Conservation (phyloP, 306 rosid species). For the Abrus precatorius region DNA sequence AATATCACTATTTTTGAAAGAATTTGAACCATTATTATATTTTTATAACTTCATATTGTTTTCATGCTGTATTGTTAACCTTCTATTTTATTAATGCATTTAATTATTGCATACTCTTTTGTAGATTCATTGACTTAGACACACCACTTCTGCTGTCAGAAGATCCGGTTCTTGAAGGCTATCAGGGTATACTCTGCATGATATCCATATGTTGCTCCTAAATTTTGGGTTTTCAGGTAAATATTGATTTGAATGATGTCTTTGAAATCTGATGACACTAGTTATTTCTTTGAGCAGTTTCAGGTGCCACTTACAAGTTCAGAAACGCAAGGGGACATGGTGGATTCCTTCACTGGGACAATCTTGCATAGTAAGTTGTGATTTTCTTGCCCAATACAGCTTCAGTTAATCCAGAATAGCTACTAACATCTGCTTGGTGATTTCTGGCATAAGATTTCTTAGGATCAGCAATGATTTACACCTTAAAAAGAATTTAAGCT, state of each 20-base stretch:
- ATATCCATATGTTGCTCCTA: constrained; percentile 7
- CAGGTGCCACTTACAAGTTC: constrained; percentile 79
- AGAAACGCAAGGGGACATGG: constrained; percentile 88
- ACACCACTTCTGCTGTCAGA: constrained; percentile 80
- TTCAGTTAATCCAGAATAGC: background rate
- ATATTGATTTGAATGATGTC: constrained; percentile 7
- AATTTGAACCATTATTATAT: background rate
- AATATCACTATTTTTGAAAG: constrained; percentile 10
- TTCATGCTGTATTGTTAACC: background rate
- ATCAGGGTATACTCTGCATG: constrained; percentile 66
- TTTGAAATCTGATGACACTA: constrained; percentile 16
- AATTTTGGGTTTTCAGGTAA: constrained; percentile 9
- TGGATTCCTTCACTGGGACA: constrained; percentile 91
- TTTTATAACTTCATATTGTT: constrained; percentile 9
- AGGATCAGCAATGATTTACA: background rate
- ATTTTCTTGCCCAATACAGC: constrained; percentile 28
- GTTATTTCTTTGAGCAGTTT: constrained; percentile 57
- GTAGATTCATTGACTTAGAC: constrained; percentile 86
- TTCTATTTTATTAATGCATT: background rate
- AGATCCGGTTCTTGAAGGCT: constrained; percentile 90
- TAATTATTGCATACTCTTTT: constrained; percentile 32
- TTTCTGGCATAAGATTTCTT: background rate
- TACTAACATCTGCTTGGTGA: background rate
- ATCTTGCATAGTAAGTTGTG: constrained; percentile 67
- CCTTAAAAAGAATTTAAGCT: constrained; percentile 2